Base-by-base conservation (phyloP, 441 rosid species). In the Hypseocharis bilobata region DNA sequence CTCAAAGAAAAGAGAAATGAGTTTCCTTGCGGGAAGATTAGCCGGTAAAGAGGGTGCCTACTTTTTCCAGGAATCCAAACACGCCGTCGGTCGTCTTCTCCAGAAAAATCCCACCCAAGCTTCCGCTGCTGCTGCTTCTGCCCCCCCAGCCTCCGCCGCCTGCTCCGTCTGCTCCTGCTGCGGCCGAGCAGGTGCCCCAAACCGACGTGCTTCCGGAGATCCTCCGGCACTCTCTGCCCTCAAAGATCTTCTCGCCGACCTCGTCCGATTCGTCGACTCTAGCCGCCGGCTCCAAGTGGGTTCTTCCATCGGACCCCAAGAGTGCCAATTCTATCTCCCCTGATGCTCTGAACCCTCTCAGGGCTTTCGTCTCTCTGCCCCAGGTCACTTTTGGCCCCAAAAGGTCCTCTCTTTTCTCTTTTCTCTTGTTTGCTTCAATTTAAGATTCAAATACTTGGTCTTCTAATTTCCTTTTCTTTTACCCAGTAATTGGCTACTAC, bases 21-120 rank as follows among this genome's bases (percentile, higher is more conserved):
- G 98, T 71, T 92, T 89, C 72, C 83, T 92, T 16, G 93, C 80
- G 51, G 88, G 87, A 61, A 85, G 96, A 62, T 72, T 81, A 67
- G 98, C 90, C 30, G 98, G 93, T 29, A 92, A 89, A 76, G 98
- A 89, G 77, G 96, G 85, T 0, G 96, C 96, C 20, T 89, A 77
- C 76, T 92, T 89, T 74, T 85, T 87, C 82, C 86, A 85, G 68
- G 95, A 92, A 81, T 77, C 96, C 77, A 89, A 86, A 78, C 88
- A 79, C 40, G 96, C 96, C 72, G 90, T 92, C 23, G 83, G 82
- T 72, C 95, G 93, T 26, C 78, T 92, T 67, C 84, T 82, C n/a
- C 88, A 85, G 83, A 87, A 86, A 80, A 65, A 77, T 66, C 22
- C 77, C 66, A 34, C n/a, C n/a, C n/a, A n/a, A n/a, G n/a, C n/a